Conservation (phyloP, 805 yeast species). For the Suhomyces canberraensis region DNA sequence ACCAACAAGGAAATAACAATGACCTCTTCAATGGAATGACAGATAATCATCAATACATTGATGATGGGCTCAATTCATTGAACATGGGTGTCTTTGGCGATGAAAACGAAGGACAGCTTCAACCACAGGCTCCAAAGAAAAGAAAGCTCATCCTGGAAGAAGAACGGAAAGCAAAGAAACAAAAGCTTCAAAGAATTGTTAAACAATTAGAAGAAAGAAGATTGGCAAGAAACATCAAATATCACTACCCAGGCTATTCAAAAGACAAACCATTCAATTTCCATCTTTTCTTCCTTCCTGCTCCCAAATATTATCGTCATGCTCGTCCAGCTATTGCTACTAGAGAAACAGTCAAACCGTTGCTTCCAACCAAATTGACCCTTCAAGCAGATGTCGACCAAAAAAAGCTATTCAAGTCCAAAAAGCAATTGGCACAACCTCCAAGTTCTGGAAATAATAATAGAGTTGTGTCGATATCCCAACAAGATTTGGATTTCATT, state of each 20-base stretch:
- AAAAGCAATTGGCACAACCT: slow-evolving; percentile 4
- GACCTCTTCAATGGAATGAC: slow-evolving; percentile 17
- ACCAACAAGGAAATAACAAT: slow-evolving; percentile 14
- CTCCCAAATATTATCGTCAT: slow-evolving; percentile 51
- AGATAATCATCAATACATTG: slow-evolving; percentile 11
- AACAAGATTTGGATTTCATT: slow-evolving; percentile 30
- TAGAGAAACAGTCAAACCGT: slow-evolving; percentile 34
- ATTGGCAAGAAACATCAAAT: slow-evolving; percentile 30
- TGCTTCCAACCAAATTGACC: slow-evolving; percentile 56
- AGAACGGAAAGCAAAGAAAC: slow-evolving; percentile 21
- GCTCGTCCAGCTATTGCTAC: slow-evolving; percentile 47
- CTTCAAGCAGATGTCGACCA: slow-evolving; percentile 67
- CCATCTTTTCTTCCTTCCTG: slow-evolving; percentile 63
- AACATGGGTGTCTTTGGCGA: slow-evolving; percentile 11
- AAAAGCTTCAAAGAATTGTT: slow-evolving; percentile 28
- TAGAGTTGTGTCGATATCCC: slow-evolving; percentile 21
- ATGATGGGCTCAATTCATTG: slow-evolving; percentile 23
- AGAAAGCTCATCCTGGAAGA: slow-evolving; percentile 19
- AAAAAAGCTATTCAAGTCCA: slow-evolving; percentile 46
- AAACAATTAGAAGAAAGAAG: slow-evolving; percentile 26
- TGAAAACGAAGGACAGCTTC: not conserved
- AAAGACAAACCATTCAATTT: slow-evolving; percentile 55
- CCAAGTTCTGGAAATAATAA: not conserved
- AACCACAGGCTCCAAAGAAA: slow-evolving; percentile 8
- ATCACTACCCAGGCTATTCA: slow-evolving; percentile 63